Base-by-base conservation (phyloP, 805 yeast genomes). In the Nakazawaea peltata region DNA sequence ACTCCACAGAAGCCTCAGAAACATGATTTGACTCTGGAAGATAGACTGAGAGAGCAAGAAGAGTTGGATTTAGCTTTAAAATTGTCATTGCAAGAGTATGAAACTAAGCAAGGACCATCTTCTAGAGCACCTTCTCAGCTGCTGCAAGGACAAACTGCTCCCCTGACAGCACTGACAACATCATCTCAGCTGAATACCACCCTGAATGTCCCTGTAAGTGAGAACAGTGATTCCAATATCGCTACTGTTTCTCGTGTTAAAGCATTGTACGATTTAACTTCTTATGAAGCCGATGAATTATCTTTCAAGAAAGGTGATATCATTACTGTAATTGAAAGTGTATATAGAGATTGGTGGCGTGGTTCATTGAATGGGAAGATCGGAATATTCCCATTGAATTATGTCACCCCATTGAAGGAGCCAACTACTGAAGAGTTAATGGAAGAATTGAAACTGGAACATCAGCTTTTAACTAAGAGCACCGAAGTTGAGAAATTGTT, bases 271-370 rank as follows among this genome's bases (percentile, higher is more conserved):
- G 95, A 87, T 51, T 65, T 88, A 26, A 63, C 70, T 4, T 74
- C 94, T 2, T 66, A 72, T 29, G 97, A 87, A 49, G 80, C 80
- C 2, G 96, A 88, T 42, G 97, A 92, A 45, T 67, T 90, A 29
- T 77, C 94, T 2, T 90, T 92, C 59, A 66, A 77, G 33, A 78
- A 78, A 48, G 97, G 95, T 27, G 97, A 90, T 51, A 65, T 85
- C 11, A 88, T 90, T 32, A 79, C 81, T 1, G 95, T 92, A 1
- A 65, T 88, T 24, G 97, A 88, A 47, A 69, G 81, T 12, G 94
- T 83, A 5, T 88, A 87, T 54, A 69, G 84, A 42, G 97, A 90
- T 51, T 90, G 98, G 98, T 84, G 96, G 81, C 71, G 85, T 45
- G 98, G 98, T 12, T 74, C 90, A 5, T 59, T 90, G 34, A 68